Percentiles rank a stretch among this genome's conserved stretches.
phyloP scores from a whole-genome alignment of 495 filamentous ascomycete genomes.

The Sporormia fimetaria region DNA sequence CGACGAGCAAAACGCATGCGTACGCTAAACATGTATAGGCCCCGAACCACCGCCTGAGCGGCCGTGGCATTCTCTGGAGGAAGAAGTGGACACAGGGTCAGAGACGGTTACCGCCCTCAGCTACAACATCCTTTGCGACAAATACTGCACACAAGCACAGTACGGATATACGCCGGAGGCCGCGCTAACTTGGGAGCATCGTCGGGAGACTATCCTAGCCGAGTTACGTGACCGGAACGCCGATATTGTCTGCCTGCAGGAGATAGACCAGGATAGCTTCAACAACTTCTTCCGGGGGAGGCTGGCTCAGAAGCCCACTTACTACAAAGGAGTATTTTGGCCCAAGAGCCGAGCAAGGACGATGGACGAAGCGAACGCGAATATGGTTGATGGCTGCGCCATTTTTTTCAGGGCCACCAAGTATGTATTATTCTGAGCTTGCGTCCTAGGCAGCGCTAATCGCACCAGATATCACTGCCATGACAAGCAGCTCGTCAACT shows the following conservation, averaged over 20 bases:
- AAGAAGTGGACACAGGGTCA: constrained; percentile 37
- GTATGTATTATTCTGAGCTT: constrained; percentile 20
- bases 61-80: constrained; percentile 58
- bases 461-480: constrained; percentile 58
- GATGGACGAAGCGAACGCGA: constrained; percentile 79
- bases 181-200: constrained; percentile 74
- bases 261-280: constrained; percentile 82
- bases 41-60: constrained; percentile 63
- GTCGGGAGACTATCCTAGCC: constrained; percentile 64
- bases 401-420: constrained; percentile 90
- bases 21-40: constrained; percentile 40
- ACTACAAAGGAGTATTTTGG: constrained; percentile 89
- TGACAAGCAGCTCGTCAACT: constrained; percentile 87
- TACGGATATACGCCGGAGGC: constrained; percentile 81
- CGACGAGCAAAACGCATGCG: not conserved
- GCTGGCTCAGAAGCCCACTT: constrained; percentile 60
- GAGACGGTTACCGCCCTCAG: constrained; percentile 69
- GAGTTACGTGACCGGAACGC: constrained; percentile 71
- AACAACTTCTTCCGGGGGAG: constrained; percentile 76
- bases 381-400: constrained; percentile 83
- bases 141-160: constrained; percentile 65
- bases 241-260: constrained; percentile 86
- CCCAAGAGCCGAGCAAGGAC: constrained; percentile 77
- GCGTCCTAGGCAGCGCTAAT: constrained; percentile 1
- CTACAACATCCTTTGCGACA: constrained; percentile 91